Conservation (phyloP, 1,284 basidiomycete genomes). For the Vanrija sp. region DNA sequence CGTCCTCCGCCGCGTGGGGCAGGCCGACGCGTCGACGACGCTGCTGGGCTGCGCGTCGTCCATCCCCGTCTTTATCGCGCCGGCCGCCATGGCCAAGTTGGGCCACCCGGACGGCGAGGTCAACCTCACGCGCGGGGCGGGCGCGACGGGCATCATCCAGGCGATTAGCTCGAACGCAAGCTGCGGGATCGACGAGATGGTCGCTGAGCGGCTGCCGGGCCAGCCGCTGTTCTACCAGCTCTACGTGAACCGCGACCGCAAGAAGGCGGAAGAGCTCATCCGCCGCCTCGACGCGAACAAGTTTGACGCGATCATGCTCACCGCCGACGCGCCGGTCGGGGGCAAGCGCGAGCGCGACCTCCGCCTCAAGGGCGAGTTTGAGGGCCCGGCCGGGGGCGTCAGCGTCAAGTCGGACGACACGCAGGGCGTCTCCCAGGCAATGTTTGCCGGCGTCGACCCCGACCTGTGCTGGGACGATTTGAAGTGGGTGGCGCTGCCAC, state of each 20-base stretch:
- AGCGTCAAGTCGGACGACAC: slow-evolving; percentile 34
- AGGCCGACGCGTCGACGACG: slow-evolving; percentile 68
- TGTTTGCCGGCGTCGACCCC: slow-evolving; percentile 43
- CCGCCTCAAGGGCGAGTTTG: slow-evolving; percentile 47
- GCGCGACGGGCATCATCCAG: slow-evolving; percentile 69
- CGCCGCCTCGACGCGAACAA: slow-evolving; percentile 65
- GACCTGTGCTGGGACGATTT: slow-evolving; percentile 44
- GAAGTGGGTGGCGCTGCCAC: slow-evolving; percentile 19
- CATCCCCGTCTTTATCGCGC: slow-evolving; percentile 78
- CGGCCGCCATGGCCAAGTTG: slow-evolving; percentile 79
- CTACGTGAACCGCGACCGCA: slow-evolving; percentile 56
- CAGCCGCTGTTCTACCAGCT: slow-evolving; percentile 51
- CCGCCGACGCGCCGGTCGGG: slow-evolving; percentile 81
- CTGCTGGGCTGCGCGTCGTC: slow-evolving; percentile 70
- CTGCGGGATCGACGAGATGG: slow-evolving; percentile 54
- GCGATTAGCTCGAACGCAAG: slow-evolving; percentile 52
- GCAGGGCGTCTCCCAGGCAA: slow-evolving; percentile 38
- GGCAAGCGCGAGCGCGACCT: slow-evolving; percentile 80
- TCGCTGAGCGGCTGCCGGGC: slow-evolving; percentile 45
- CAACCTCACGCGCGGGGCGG: slow-evolving; percentile 74
- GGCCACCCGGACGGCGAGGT: slow-evolving; percentile 84
- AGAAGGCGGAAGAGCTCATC: slow-evolving; percentile 57
- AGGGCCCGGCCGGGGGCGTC: slow-evolving; percentile 41
- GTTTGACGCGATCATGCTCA: slow-evolving; percentile 71
- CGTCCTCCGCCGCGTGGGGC: slow-evolving; percentile 65